These are phyloP conservation scores for Exophiala calicioides DNA, from an alignment of 2,329 filamentous ascomycete genomes.

Conservation along the genomic window DNA sequence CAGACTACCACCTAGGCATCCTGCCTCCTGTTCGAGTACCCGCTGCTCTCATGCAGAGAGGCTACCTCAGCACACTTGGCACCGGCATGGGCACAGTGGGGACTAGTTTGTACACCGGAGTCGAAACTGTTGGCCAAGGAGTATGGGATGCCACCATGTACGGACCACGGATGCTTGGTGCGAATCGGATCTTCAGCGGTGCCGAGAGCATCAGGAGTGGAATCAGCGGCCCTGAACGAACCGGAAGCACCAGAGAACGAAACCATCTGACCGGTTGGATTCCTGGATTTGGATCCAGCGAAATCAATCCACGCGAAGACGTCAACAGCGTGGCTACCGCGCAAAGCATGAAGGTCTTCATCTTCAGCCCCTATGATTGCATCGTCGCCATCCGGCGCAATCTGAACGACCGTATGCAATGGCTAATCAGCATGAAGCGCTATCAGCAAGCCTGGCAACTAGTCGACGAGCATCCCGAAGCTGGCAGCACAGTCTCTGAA, in stretches of 20 bases:
- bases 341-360: slow-evolving; percentile 77
- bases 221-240: slow-evolving; percentile 49
- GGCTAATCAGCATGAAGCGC: slow-evolving; percentile 78
- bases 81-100: slow-evolving; percentile 36
- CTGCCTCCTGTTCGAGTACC: slow-evolving; percentile 73
- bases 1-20: slow-evolving; percentile 87
- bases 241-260: slow-evolving; percentile 47
- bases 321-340: slow-evolving; percentile 53
- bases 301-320: slow-evolving; percentile 41
- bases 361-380: slow-evolving; percentile 95
- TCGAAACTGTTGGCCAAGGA: slow-evolving; percentile 61
- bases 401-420: slow-evolving; percentile 78
- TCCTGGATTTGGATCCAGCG: slow-evolving; percentile 43
- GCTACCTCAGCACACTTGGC: slow-evolving; percentile 75
- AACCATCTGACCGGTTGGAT: slow-evolving; percentile 58
- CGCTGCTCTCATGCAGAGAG: slow-evolving; percentile 64
- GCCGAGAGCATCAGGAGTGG: slow-evolving; percentile 72
- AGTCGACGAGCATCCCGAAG: slow-evolving; percentile 82
- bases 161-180: slow-evolving; percentile 65
- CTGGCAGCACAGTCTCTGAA: slow-evolving; percentile 45
- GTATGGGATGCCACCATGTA: slow-evolving; percentile 92
- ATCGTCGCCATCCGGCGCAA: slow-evolving; percentile 89
- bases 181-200: slow-evolving; percentile 65
- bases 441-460: slow-evolving; percentile 89
- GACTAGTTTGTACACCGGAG: slow-evolving; percentile 41